Base-by-base conservation (phyloP, 805 yeast species). In the Candida boidinii region DNA sequence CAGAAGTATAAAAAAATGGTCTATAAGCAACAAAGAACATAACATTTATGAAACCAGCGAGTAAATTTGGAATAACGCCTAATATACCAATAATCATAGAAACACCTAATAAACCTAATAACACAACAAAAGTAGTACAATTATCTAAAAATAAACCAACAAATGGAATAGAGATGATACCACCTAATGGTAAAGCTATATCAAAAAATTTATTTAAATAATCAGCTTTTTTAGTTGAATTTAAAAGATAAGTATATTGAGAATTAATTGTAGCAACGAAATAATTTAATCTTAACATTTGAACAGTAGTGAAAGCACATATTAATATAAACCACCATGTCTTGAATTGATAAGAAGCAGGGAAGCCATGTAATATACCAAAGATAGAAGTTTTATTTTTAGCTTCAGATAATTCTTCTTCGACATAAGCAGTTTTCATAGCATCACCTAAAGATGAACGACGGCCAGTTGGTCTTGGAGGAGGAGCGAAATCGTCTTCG, bases 1-100 rank as follows among this genome's bases (percentile, higher is more conserved):
- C 85, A 2, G 94, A 84, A 2, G 97, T 88, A 57, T 88, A 90
- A 51, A 83, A 87, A 50, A 88, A 83, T 9, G 97, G 96, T 54
- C 97, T 70, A 57, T 83, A 87, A 2, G 83, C 64, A 9, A 86
- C 96, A 43, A 88, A 61, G 20, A 82, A 42, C 2, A 76, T 44
- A 27, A 88, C 81, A 3, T 94, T 95, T 1, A 70, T 28, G 29
- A 81, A 66, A 26, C 88, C 87, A 2, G 73, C 65, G 7, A 35
- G n/a, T 31, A 48, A 44, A 8, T 39, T 21, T 4, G 79, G 64
- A 23, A 82, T 44, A 20, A 85, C 56, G 0, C 96, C 96, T 45
- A 74, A 63, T 1, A 80, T 42, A 9, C 95, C 95, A 40, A 87
- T 79, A 4, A 62, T 27, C 3, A 78, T 46, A 0, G 95, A 80